Conservation (phyloP, 164 flowering plant species). For the Vitis labrusca region DNA sequence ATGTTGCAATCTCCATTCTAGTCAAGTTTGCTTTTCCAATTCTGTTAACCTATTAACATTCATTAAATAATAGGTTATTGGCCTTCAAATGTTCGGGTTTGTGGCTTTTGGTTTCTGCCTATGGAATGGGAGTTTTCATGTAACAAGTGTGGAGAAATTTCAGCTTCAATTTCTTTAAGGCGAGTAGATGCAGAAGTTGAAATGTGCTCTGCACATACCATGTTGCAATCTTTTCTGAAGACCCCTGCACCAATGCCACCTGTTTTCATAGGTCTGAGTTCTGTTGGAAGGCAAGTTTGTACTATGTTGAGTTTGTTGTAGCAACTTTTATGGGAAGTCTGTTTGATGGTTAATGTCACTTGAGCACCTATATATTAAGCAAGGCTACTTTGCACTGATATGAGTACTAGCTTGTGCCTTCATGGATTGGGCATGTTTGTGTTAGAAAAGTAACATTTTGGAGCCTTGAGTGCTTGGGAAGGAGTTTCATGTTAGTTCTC, state of each 20-base stretch:
- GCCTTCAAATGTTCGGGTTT: conserved; percentile 71
- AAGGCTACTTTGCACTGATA: neutral
- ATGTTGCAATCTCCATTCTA: neutral
- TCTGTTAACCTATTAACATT: neutral
- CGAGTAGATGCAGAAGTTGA: conserved; percentile 19
- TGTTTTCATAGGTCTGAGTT: conserved; percentile 75
- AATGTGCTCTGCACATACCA: conserved; percentile 53
- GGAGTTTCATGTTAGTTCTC: too few species aligned
- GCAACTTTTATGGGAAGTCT: neutral
- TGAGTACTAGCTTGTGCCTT: neutral
- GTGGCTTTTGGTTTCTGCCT: conserved; percentile 96
- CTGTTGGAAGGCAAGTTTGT: conserved; percentile 67
- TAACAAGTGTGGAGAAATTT: conserved; percentile 44
- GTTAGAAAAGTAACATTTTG: too few species aligned
- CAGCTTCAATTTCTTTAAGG: conserved; percentile 26
- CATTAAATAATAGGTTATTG: conserved; percentile 67
- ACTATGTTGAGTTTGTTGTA: neutral
- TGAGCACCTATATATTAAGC: neutral
- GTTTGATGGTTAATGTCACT: neutral
- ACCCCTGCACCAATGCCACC: conserved; percentile 31
- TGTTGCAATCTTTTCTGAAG: conserved; percentile 47
- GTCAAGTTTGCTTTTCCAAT: conserved; percentile 1
- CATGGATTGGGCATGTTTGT: neutral
- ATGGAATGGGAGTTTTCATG: conserved; percentile 86
- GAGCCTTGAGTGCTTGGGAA: too few species aligned